A percentile compares a stretch with the other conserved stretches of the same genome.
These are phyloP conservation scores for Trametes gibbosa DNA, from an alignment of 768 basidiomycete species.

Conservation along the genomic window DNA sequence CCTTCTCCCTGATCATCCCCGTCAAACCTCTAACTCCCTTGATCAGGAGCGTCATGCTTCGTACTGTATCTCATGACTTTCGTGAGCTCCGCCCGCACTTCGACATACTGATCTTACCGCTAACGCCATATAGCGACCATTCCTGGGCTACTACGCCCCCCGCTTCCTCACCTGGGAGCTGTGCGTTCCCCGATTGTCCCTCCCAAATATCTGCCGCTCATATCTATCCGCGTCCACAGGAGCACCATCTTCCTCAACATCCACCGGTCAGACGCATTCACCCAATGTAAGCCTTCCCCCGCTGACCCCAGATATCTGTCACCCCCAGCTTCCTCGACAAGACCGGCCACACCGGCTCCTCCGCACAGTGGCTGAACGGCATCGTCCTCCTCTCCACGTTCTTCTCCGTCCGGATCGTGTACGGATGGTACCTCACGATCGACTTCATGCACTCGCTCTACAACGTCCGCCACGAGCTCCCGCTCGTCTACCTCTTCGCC, in stretches of 20 bases:
- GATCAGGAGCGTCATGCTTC: conserved; percentile 59
- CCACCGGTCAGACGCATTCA: conserved; percentile 59
- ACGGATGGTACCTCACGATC: conserved; percentile 49
- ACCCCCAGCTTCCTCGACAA: conserved; percentile 71
- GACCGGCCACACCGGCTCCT: conserved; percentile 65
- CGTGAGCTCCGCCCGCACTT: conserved; percentile 43
- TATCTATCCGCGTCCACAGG: conserved; percentile 31
- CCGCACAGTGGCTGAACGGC: conserved; percentile 70
- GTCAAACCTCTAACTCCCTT: not conserved
- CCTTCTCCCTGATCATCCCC: not conserved
- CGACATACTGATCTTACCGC: not conserved
- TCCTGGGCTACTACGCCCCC: conserved; percentile 74
- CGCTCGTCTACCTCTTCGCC: conserved; percentile 42
- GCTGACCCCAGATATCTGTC: not conserved
- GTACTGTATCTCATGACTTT: conserved; percentile 66
- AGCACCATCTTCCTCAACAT: conserved; percentile 87
- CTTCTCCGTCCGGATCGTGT: conserved; percentile 67
- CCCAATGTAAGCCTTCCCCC: not conserved
- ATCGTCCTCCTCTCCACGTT: conserved; percentile 63
- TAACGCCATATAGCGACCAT: conserved; percentile 46
- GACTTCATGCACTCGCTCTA: conserved; percentile 59
- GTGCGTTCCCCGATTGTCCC: conserved; percentile 35
- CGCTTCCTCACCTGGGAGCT: conserved; percentile 84
- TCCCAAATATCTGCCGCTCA: not conserved
- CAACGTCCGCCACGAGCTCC: conserved; percentile 51